These are phyloP conservation scores for Nelumbo lutea DNA, from an alignment of 164 flowering plant genomes.

Conservation along the genomic window DNA sequence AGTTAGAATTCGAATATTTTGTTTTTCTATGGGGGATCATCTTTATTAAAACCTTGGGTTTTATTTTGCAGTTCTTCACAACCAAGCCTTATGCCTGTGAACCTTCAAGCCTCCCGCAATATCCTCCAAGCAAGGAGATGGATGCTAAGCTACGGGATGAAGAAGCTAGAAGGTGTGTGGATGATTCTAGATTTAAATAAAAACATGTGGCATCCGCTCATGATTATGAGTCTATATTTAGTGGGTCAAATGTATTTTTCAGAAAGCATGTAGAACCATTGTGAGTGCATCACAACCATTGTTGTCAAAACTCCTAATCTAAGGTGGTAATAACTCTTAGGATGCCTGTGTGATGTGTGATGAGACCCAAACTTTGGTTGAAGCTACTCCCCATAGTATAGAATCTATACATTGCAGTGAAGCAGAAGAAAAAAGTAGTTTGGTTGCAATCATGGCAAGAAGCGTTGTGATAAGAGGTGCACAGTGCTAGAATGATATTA, in stretches of 20 bases:
- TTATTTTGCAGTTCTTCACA: constrained; percentile 61
- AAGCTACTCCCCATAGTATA: too few species aligned
- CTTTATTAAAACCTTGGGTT: not conserved
- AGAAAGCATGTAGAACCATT: not conserved
- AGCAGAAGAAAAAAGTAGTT: too few species aligned
- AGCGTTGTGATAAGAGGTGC: too few species aligned
- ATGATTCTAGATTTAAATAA: not conserved
- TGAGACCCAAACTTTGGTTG: too few species aligned
- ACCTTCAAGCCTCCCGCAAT: constrained; percentile 88
- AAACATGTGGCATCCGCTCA: not conserved
- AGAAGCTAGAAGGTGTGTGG: constrained; percentile 76
- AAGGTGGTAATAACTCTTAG: too few species aligned
- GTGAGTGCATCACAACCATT: too few species aligned
- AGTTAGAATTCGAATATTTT: too few species aligned
- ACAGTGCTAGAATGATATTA: too few species aligned
- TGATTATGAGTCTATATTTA: not conserved
- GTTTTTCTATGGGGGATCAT: not conserved
- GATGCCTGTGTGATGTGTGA: too few species aligned
- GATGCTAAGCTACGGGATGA: constrained; percentile 93
- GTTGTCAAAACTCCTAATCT: too few species aligned
- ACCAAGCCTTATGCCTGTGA: constrained; percentile 89
- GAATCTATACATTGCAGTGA: too few species aligned
- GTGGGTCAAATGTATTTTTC: not conserved
- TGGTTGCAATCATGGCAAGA: too few species aligned
- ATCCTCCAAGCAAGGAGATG: constrained; percentile 97